Base-by-base conservation (phyloP, 768 basidiomycete species). In the Trichaptum fuscoviolaceum region DNA sequence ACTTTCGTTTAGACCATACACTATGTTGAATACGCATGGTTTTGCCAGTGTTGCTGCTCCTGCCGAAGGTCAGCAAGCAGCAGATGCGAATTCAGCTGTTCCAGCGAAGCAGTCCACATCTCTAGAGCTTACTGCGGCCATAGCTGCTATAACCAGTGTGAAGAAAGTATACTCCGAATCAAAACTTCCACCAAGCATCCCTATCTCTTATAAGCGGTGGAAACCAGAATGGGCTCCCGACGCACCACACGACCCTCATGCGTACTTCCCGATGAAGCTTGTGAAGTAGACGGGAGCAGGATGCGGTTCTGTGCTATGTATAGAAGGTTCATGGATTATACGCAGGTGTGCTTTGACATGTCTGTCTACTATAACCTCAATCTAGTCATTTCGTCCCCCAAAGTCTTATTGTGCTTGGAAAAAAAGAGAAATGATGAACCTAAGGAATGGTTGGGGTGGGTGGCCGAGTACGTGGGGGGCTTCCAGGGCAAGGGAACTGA, bases 231-330 rank as follows among this genome's bases (percentile, higher is more conserved):
- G 82, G 58, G 85, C 90, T 1, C 86, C 86, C 2, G 85, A 91
- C 71, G 87, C 92, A n/a, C 95, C 95, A 23, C 93, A 95, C 73
- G 88, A 88, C 67, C 87, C 89, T 58, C 76, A 89, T 72, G 81
- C 89, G 1, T 95, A 95, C 77, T 96, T 93, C 78, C 92, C 92
- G 12, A 92, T 94, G 92, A 72, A 79, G 58, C 73, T 93, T 63
- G 74, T 78, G 62, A 77, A 78, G 69, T 80, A 76, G 73, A 71
- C 58, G 63, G 30, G 30, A 3, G 30, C 8, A 68, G 58, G 67
- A 25, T 15, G 23, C 34, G 34, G 2, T 17, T n/a, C 35, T 42
- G n/a, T 26, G 35, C 7, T 27, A 26, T 57, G 26, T 36, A 42
- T 30, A 57, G 58, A 58, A 52, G 42, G 42, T 52, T 52, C 15